Percentiles rank a stretch among this genome's conserved stretches.
Evolutionary conservation across 1,284 basidiomycete genomes (phyloP).

Genomic region (Schizophyllum commune): DNA sequence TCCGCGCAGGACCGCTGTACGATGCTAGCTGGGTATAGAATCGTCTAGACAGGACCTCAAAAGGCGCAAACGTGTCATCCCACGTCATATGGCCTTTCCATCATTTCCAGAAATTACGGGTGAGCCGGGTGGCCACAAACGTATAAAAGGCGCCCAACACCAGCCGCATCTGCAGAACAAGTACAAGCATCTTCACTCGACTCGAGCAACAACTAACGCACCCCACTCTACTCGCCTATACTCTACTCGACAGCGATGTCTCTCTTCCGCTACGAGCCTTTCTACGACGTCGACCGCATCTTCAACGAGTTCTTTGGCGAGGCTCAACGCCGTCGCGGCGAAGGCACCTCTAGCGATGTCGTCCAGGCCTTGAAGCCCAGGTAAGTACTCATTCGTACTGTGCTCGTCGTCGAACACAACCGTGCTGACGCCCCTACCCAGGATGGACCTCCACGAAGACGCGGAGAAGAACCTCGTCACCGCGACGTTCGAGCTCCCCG

Average conservation of each 20-base stretch:
- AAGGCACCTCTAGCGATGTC: background rate
- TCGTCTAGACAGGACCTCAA: too few species aligned
- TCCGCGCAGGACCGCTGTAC: too few species aligned
- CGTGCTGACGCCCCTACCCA: conserved; percentile 10
- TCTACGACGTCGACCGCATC: conserved; percentile 43
- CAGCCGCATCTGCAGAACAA: too few species aligned
- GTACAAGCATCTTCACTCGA: background rate
- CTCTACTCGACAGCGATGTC: conserved; percentile 18
- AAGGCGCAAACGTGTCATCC: too few species aligned
- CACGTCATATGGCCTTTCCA: too few species aligned
- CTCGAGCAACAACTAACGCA: background rate
- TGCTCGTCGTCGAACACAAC: background rate
- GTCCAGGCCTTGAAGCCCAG: conserved; percentile 17
- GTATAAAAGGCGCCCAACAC: too few species aligned
- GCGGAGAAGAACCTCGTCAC: conserved; percentile 27
- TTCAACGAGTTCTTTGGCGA: conserved; percentile 36
- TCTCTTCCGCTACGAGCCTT: conserved; percentile 39
- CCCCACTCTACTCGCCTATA: background rate
- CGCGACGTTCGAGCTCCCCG: conserved; percentile 37
- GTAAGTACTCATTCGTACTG: conserved; percentile 6
- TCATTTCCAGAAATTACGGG: too few species aligned
- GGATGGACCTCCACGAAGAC: conserved; percentile 42
- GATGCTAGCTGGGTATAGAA: too few species aligned
- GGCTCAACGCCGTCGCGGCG: conserved; percentile 9
- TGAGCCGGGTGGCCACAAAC: too few species aligned